Percentiles rank a stretch among this genome's conserved stretches.
These are phyloP conservation scores for Chlamydomonas eustigma DNA, from an alignment of 139 green algal genomes.

Conservation along the genomic window DNA sequence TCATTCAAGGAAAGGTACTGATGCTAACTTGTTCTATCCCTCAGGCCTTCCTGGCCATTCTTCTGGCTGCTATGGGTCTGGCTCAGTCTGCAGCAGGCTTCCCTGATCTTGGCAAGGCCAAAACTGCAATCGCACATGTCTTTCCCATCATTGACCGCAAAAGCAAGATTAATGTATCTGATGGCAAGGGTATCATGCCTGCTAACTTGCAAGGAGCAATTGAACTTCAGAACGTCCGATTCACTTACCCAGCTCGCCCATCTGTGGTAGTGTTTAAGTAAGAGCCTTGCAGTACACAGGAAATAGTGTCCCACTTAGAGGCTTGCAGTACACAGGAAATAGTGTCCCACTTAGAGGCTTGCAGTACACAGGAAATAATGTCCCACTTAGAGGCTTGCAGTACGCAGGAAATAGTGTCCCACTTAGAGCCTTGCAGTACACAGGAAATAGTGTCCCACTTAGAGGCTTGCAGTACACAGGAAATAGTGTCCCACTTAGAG, in stretches of 20 bases:
- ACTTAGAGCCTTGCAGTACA: too few species aligned
- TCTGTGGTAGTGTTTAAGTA: constrained; percentile 21
- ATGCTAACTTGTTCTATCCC: background rate
- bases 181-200: background rate
- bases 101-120: constrained; percentile 30
- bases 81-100: constrained; percentile 23
- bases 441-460: too few species aligned
- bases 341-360: too few species aligned
- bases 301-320: too few species aligned
- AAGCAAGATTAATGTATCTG: constrained; percentile 56
- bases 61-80: constrained; percentile 53
- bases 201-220: background rate
- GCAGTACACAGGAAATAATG: too few species aligned
- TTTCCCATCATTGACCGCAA: constrained; percentile 77
- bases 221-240: constrained; percentile 34
- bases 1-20: too few species aligned
- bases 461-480: too few species aligned
- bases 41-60: constrained; percentile 69
- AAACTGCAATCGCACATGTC: constrained; percentile 51
- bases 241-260: constrained; percentile 61
- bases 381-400: too few species aligned
- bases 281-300: too few species aligned
- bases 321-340: too few species aligned
- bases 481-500: too few species aligned
- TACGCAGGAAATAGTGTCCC: too few species aligned